Base-by-base conservation (phyloP, 2,329 filamentous ascomycete genomes). In the Cladophialophora bantiana region DNA sequence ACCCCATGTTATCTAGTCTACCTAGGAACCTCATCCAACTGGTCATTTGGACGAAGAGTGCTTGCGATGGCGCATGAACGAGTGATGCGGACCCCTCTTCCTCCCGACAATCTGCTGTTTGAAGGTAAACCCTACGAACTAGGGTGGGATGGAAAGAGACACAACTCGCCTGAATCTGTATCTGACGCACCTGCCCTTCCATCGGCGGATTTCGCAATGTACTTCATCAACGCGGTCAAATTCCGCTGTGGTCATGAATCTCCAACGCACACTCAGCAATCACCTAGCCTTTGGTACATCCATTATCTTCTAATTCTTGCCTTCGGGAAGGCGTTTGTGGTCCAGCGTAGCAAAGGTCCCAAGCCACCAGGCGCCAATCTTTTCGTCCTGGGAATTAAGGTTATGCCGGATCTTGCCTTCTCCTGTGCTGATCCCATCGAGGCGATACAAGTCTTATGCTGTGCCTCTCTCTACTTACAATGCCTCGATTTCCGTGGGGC, bases 1-100 rank as follows among this genome's bases (percentile, higher is more conserved):
- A 50, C 55, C 71, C 68, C 57, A n/a, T 65, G 20, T 18, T 55
- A 57, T 18, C 7, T 20, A 85, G 83, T 79, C 62, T 86, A 85
- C 65, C 77, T 86, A 7, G 84, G 84, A 1, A 83, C 83, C 1
- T 86, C 84, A 0, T 86, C 85, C 1, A 86, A 85, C 55, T 86
- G 85, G 85, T 83, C 84, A 0, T 86, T 86, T 58, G 80, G 80
- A 32, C 77, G 84, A 7, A 79, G 82, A 18, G 79, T 85, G 1
- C 75, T 86, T n/a, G 79, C 77, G 32, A 77, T 85, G 59, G 80
- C 81, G 0, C 81, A 85, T 56, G 80, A 84, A 65, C 78, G 81
- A 60, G 75, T 84, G 20, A 78, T 81, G 57, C 77, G 80, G 48
- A 75, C 76, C 1, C 79, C 81, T 1, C 73, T 82, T 0, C 80